Base-by-base conservation (phyloP, 345 rosid genomes). In the Rhizophora apiculata region DNA sequence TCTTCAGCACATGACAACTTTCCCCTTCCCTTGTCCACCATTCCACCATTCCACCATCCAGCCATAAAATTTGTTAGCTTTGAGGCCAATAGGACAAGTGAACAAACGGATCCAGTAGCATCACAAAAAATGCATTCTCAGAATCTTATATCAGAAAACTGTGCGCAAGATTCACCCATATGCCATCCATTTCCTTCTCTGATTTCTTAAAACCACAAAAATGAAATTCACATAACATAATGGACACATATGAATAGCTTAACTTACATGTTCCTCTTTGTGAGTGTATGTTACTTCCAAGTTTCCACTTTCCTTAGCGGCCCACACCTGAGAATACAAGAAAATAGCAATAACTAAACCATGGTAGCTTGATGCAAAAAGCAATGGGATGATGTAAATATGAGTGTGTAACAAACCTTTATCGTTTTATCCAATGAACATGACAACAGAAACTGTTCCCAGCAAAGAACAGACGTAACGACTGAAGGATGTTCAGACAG, bases 371-470 rank as follows among this genome's bases (percentile, higher is more conserved):
- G 16, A 37, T 52, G 43, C 56, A 63, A 60, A 65, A 29, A 24
- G 8, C 32, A n/a, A 43, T 29, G 32, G 64, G 36, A 19, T 27
- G 37, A 58, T 51, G 46, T 36, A 78, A 26, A 29, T 43, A 27
- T 8, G n/a, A 65, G 27, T 65, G 61, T 52, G 63, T 15, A 31
- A 61, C 55, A 22, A 73, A 90, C 99, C 93, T 92, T 95, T 75
- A 92, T 77, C 60, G 96, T 90, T 80, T 92, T 70, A 78, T 95
- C 99, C 80, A 95, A 80, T 49, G 99, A 95, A 63, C 99, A 92
- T 60, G 98, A 95, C 73, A 92, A 78, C 73, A 95, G 98, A 82
- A 92, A 95, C 75, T 92, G 96, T 70, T 95, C 99, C 99, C 98
- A 95, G 82, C 99, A 96, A 68, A 92, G 94, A 73, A 92, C 87